Evolutionary conservation across 495 filamentous ascomycete genomes (phyloP).

Genomic region (Margaritispora aquatica): DNA sequence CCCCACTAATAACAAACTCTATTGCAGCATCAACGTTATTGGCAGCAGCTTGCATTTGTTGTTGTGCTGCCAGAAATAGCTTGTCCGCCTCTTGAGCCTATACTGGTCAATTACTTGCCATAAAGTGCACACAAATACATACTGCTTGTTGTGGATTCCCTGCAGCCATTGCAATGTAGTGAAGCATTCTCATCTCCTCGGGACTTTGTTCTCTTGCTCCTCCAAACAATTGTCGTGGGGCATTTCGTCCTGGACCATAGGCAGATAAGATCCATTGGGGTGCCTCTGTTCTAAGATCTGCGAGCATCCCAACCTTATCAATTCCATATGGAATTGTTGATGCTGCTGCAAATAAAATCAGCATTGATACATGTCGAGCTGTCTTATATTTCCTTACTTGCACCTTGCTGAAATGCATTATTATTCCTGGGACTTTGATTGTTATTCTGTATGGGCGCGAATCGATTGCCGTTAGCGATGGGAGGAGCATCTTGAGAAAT

Average conservation of each 20-base stretch:
- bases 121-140: conserved; percentile 13
- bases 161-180: conserved; percentile 50
- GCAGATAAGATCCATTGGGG: conserved; percentile 81
- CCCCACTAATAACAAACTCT: conserved; percentile 60
- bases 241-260: conserved; percentile 66
- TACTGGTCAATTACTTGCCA: not conserved
- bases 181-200: conserved; percentile 71
- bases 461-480: conserved; percentile 10
- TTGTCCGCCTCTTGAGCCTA: conserved; percentile 55
- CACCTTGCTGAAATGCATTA: not conserved
- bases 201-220: conserved; percentile 74
- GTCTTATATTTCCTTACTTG: conserved; percentile 4
- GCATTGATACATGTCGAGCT: no score
- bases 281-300: conserved; percentile 60
- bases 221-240: conserved; percentile 74
- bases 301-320: conserved; percentile 46
- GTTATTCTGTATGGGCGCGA: not conserved
- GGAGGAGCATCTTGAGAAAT: not conserved
- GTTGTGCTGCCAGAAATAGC: conserved; percentile 51
- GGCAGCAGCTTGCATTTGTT: conserved; percentile 62
- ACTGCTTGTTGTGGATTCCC: conserved; percentile 61
- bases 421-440: not conserved
- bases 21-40: conserved; percentile 65
- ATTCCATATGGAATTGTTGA: conserved; percentile 27
- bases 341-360: conserved; percentile 6